Evolutionary conservation across 2,329 filamentous ascomycete genomes (phyloP).

Genomic region (Fonsecaea pedrosoi): DNA sequence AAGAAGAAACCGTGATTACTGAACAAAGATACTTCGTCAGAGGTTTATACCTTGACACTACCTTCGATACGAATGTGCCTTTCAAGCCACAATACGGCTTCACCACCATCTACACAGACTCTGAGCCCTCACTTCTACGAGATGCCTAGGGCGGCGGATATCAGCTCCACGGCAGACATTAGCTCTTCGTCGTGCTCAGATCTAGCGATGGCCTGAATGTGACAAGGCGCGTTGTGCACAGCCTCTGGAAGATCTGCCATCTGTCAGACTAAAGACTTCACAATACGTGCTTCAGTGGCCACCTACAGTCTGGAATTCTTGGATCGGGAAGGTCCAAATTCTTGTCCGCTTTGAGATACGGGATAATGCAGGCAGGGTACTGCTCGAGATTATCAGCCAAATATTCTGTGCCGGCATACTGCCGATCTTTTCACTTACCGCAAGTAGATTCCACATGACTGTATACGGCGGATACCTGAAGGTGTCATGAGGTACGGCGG

Average conservation of each 20-base stretch:
- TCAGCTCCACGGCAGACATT: constrained; percentile 41
- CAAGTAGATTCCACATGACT: constrained; percentile 64
- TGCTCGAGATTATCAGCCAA: constrained; percentile 36
- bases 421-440: constrained; percentile 49
- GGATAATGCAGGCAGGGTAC: constrained; percentile 61
- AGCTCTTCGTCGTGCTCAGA: constrained; percentile 43
- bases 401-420: constrained; percentile 3
- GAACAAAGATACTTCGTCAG: background rate
- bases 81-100: background rate
- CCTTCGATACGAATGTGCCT: background rate
- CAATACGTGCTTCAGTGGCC: constrained; percentile 39
- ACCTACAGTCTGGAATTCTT: constrained; percentile 30
- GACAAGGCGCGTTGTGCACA: constrained; percentile 41
- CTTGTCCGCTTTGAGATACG: constrained; percentile 53
- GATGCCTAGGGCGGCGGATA: constrained; percentile 36
- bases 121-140: background rate
- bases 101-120: background rate
- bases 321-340: constrained; percentile 46
- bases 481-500: constrained; percentile 67
- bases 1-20: background rate
- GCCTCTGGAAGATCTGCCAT: constrained; percentile 44
- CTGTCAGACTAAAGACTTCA: constrained; percentile 43
- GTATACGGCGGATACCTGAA: constrained; percentile 53
- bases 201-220: constrained; percentile 41
- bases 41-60: background rate